Evolutionary conservation across 495 filamentous ascomycete species (phyloP), one percentile per base, ranked within the genome.

Genomic region (Jackrogersella multiformis): DNA sequence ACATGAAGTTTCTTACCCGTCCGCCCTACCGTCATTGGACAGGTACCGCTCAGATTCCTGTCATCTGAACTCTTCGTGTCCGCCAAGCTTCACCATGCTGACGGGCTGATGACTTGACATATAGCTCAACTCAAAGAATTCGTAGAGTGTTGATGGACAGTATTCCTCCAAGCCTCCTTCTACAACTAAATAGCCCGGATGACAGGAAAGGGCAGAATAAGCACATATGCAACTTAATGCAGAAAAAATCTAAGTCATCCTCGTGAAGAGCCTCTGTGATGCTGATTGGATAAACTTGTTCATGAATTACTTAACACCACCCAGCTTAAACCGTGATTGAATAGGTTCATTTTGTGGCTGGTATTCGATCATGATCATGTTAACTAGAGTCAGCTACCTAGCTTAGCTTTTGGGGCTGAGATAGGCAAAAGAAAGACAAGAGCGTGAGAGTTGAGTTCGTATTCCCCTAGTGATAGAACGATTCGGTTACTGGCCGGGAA

Each of bases 311-410:
- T 28, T 16, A 30, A 44, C 55, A 7, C 10, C n/a, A 16, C 18
- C 24, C 7, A 12, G 16, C 8, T 21, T 3, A 8, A 39, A 1
- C 15, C 20, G 15, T 46, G 28, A 56, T 63, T 63, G 51, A 30
- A 42, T 26, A 13, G 20, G 18, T 28, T 34, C 8, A 6, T 9
- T 1, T 15, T 45, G 16, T 34, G 46, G 38, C 55, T 66, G 32
- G n/a, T 8, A 9, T 48, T 66, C 30, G 41, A 49, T 66, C 51
- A 48, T 30, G 63, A 60, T 60, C 30, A 52, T 54, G 23, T 49
- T 66, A 42, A 28, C 48, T 49, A 23, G 34, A 35, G 56, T 49
- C 26, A 61, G 56, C 41, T 49, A 39, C 9, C 10, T 38, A 38
- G 35, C 4, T 38, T 15, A 56, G 56, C 16, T 34, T n/a, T 12